Evolutionary conservation across 257 asterid species (phyloP).

Genomic region (Petunia secreta): DNA sequence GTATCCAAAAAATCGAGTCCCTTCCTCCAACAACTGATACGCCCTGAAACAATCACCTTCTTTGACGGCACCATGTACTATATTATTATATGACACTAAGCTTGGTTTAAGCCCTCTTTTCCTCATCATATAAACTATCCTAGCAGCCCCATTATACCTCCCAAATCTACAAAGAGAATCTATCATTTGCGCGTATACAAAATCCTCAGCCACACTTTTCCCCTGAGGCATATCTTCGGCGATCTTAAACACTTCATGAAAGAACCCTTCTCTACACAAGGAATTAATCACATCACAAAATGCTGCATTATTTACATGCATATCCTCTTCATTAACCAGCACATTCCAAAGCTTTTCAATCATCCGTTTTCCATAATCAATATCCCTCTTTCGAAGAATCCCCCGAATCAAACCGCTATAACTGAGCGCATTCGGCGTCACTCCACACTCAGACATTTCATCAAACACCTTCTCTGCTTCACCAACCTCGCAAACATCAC

Average conservation of each 20-base stretch:
- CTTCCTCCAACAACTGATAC: conserved; percentile 81
- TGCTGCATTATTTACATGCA: conserved; percentile 58
- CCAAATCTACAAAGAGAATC: conserved; percentile 69
- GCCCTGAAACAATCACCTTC: conserved; percentile 80
- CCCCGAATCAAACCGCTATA: conserved; percentile 60
- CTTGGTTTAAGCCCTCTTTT: conserved; percentile 71
- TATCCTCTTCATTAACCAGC: conserved; percentile 54
- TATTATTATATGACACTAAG: conserved; percentile 61
- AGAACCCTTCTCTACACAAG: conserved; percentile 79
- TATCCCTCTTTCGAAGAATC: conserved; percentile 49
- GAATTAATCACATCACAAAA: conserved; percentile 63
- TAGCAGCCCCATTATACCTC: conserved; percentile 85
- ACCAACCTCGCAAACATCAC: conserved; percentile 47
- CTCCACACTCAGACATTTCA: conserved; percentile 67
- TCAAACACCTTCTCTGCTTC: conserved; percentile 68
- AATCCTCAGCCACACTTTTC: conserved; percentile 56
- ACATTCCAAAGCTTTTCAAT: conserved; percentile 60
- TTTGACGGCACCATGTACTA: conserved; percentile 73
- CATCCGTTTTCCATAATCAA: conserved; percentile 51
- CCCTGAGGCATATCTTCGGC: conserved; percentile 84
- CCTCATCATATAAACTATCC: conserved; percentile 85
- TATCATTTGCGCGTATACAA: conserved; percentile 77
- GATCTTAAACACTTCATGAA: conserved; percentile 68
- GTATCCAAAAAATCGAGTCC: conserved; percentile 57
- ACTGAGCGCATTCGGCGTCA: conserved; percentile 57